Base-by-base conservation (phyloP, 805 yeast species). In the Yarrowia sp. region DNA sequence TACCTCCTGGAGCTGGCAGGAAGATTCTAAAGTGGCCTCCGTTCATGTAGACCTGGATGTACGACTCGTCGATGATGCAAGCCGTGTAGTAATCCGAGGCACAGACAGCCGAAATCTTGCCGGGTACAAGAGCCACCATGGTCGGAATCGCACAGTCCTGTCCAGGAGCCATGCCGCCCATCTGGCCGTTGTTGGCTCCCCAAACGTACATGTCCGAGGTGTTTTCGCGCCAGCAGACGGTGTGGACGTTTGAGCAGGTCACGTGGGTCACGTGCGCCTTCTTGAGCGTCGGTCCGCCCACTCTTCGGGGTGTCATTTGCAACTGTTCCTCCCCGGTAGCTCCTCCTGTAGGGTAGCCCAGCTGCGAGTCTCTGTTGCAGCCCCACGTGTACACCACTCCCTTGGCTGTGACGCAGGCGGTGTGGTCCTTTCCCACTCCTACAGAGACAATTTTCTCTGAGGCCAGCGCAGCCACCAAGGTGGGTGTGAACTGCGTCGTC, bases 171-270 rank as follows among this genome's bases (percentile, higher is more conserved):
- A 71, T 71, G 9, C 80, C 75, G 2, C 94, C 94, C 87, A 91
- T 86, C 76, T 91, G 97, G 0, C 97, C 97, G 43, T 86, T 79
- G 74, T 91, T 90, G 45, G 88, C 78, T 2, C 97, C 97, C 97
- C 97, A 91, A 46, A 86, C 77, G 70, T 79, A 84, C 1, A 89
- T 71, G 10, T 83, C 84, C 2, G 67, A 63, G 12, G 56, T 26
- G 52, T 79, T 75, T 8, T 79, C 79, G 0, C 87, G 79, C 70
- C 82, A 88, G 0, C 85, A 90, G 19, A 87, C 82, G 4, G 94
- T 86, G 75, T 91, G 96, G 12, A 88, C 82, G 58, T 83, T 86
- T 3, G 97, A 90, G 19, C 89, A 87, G 1, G 56, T 63, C 9
- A 63, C 56, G 49, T 63, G 56, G 14, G 67, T 63, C 32, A 63